phyloP scores from a whole-genome alignment of 768 basidiomycete species.

The Lanmaoa rubissima region DNA sequence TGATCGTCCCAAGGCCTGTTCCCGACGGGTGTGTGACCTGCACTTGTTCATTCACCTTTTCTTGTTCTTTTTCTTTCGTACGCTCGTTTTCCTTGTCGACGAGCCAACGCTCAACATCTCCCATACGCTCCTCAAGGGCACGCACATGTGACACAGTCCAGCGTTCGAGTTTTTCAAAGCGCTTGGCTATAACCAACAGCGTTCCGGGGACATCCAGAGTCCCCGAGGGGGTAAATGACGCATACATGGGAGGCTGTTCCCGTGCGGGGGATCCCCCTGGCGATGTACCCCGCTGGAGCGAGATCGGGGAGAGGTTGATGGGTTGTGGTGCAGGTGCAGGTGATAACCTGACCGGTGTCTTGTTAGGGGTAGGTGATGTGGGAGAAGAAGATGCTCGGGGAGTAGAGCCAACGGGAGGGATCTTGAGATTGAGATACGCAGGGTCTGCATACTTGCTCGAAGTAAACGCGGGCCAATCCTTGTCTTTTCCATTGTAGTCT shows the following conservation, averaged over 20 bases:
- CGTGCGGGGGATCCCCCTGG: slow-evolving; percentile 36
- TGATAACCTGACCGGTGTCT: slow-evolving; percentile 29
- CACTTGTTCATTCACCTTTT: slow-evolving; percentile 2
- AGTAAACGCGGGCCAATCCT: slow-evolving; percentile 56
- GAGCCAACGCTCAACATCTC: slow-evolving; percentile 86
- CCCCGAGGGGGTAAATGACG: slow-evolving; percentile 69
- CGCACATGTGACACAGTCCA: slow-evolving; percentile 89
- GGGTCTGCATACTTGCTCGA: slow-evolving; percentile 58
- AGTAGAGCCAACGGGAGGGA: slow-evolving; percentile 45
- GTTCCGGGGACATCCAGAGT: slow-evolving; percentile 74
- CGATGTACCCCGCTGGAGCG: slow-evolving; percentile 50
- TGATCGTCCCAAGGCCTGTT: slow-evolving; percentile 51
- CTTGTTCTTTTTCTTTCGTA: slow-evolving; percentile 42
- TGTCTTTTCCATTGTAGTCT: slow-evolving; percentile 41
- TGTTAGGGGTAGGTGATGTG: slow-evolving; percentile 59
- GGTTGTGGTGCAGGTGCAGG: slow-evolving; percentile 42
- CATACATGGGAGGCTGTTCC: slow-evolving; percentile 70
- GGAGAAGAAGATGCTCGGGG: slow-evolving; percentile 51
- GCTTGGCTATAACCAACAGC: slow-evolving; percentile 63
- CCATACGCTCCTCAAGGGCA: slow-evolving; percentile 88
- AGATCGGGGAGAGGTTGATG: slow-evolving; percentile 59
- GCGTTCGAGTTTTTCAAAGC: slow-evolving; percentile 87
- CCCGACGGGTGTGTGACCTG: slow-evolving; percentile 20
- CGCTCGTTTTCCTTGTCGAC: slow-evolving; percentile 77
- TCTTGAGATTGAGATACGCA: slow-evolving; percentile 53